Evolutionary conservation across 31 red algal species (phyloP), one percentile per base, ranked within the genome.

Genomic region (Endocladia muricata): DNA sequence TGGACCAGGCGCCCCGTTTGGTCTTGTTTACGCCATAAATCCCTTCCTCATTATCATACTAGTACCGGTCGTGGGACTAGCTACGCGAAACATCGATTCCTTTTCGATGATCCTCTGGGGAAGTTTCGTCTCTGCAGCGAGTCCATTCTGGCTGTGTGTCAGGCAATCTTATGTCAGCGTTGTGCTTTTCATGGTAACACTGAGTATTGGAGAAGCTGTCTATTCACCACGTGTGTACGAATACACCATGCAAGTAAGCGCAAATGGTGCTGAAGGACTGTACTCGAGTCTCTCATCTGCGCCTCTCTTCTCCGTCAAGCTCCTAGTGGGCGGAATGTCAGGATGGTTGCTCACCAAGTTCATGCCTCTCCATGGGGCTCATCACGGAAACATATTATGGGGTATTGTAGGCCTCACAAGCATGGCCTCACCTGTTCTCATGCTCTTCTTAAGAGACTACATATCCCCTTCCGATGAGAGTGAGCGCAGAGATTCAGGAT

Each of bases 151-250:
- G 73, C 71, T 97, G 7, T 77, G 71, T 26, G 2, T 97, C 36
- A 81, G 71, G 34, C 80, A 85, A 37, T 59, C 56, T 29, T 97
- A 97, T 68, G 85, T 87, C 70, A 70, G 70, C 22, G 81, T 89
- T 29, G 59, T 89, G 15, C 37, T 85, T 68, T 97, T 97, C 71
- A 85, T 97, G 79, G 77, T 92, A 23, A 89, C 86, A 28, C 47
- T 97, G 26, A 89, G 84, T 44, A 68, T 97, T 25, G 94, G 94
- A 29, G 94, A 97, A 41, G 88, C 94, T 15, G 77, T 97, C 3
- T 97, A 97, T 59, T 97, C 94, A 13, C 94, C 94, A 1, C 83
- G 94, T 2, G 89, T 92, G 34, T 97, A 97, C 56, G 88, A 97
- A 51, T 97, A 97, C 73, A 92, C 88, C 11, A 92, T 97, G 94